Base-by-base conservation (phyloP, 176 grass and related monocot species). In the Chloris gayana region DNA sequence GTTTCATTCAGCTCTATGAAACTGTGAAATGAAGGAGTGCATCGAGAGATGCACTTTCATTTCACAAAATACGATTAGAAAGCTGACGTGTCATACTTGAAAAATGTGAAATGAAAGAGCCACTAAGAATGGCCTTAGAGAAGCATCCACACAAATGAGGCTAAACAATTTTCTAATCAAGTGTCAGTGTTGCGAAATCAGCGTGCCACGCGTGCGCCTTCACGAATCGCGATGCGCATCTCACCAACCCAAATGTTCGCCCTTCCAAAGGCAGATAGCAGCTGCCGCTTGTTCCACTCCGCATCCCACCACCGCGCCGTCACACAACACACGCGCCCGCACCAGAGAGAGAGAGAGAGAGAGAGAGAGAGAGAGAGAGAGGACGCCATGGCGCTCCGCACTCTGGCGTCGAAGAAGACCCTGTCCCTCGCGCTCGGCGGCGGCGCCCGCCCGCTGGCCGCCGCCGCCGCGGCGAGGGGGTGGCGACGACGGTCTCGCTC, bases 321-420 rank as follows among this genome's bases (percentile, higher is more conserved):
- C 67, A 15, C 33, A 22, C 58, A 18, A 9, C 17, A 14, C 42
- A 35, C 59, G 34, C 27, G 29, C 6, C 1, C 53, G 53, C 8
- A 11, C 30, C 1, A 17, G 31, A n/a, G 22, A n/a, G n/a, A 18
- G 14, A 26, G 14, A 29, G 18, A 10, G 15, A 3, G 29, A 58
- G 37, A 26, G 15, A n/a, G n/a, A n/a, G n/a, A n/a, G 57, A 22
- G 21, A 15, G n/a, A n/a, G n/a, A n/a, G n/a, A n/a, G 0, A 39
- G 25, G 10, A 39, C 12, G 60, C 73, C 79, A 99, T 99, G 96
- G 96, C 96, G 73, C 62, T 99, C 71, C 84, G 90, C 64, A 82
- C 88, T 2, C 49, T 95, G 45, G 56, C 83, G 56, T 64, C 88
- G 54, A 89, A 77, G 81, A 93, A 85, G 84, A 62, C 93, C 81